Base-by-base conservation (phyloP, 345 rosid genomes). In the Excoecaria agallocha region DNA sequence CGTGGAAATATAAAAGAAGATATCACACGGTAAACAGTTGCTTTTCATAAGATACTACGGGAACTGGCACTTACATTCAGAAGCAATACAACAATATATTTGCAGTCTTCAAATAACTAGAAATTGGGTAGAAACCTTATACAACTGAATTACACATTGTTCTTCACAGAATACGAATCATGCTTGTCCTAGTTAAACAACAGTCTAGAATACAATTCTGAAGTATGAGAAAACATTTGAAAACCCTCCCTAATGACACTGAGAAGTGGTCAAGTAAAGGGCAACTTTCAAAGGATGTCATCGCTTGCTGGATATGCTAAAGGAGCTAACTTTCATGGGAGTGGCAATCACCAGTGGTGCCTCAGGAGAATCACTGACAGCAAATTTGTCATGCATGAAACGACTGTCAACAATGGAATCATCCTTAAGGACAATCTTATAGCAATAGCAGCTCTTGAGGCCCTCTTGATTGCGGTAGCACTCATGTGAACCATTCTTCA, bases 321-420 rank as follows among this genome's bases (percentile, higher is more conserved):
- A 95, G 56, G 98, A 95, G 84, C 99, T 95, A 79, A 95, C 98
- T 87, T 91, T 95, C 86, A 90, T 74, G 49, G 93, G 91, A 19
- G 98, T 95, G 17, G 99, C 99, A 77, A 95, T 91, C 77, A 95
- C 99, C 77, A 93, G 83, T 52, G 99, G 98, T 39, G 99, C 99
- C 86, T 95, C 96, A 8, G 96, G 99, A 70, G 98, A 91, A 71
- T 93, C 98, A 5, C 84, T 86, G 77, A 88, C 90, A 20, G 97
- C 97, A 83, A 85, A 93, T 84, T 93, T 93, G 80, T 95, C 99
- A 30, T 95, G 93, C 99, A 95, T 91, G 91, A 95, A 95, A 64
- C 99, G 89, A 77, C 99, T 93, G 61, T 91, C 99, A 8, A 93
- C 94, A 12, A 93, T 93, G 61, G 99, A 93, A 77, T 91, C 99